phyloP scores from a whole-genome alignment of 2,329 filamentous ascomycete genomes.

The Colletotrichum limetticola region DNA sequence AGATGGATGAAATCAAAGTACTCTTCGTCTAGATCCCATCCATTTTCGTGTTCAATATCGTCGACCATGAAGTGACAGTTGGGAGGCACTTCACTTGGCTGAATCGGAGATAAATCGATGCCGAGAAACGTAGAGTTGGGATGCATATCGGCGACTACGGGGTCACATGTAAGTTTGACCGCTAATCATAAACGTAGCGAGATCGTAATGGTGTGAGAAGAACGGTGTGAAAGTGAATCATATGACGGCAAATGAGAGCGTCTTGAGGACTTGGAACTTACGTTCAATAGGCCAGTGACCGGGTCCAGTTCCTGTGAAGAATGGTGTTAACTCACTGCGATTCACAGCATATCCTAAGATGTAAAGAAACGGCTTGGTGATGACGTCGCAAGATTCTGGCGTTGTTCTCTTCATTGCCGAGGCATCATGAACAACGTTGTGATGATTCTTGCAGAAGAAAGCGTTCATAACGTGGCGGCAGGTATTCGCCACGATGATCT shows the following conservation, averaged over 20 bases:
- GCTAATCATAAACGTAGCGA: background rate
- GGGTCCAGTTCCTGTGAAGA: constrained; percentile 57
- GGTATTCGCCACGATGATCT: background rate
- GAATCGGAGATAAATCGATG: constrained; percentile 63
- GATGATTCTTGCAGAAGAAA: background rate
- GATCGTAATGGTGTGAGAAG: too few species aligned
- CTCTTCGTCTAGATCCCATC: constrained; percentile 58
- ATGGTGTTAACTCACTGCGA: constrained; percentile 31
- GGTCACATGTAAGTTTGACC: constrained; percentile 28
- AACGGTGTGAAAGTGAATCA: background rate
- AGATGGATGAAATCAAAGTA: constrained; percentile 62
- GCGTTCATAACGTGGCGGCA: background rate
- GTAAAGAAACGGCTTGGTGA: background rate
- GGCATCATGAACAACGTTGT: background rate
- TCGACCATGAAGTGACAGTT: constrained; percentile 64
- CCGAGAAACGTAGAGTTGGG: constrained; percentile 56
- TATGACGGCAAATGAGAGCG: background rate
- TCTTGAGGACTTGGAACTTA: constrained; percentile 44
- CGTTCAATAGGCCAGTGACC: constrained; percentile 62
- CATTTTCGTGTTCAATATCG: constrained; percentile 61
- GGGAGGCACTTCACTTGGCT: constrained; percentile 61
- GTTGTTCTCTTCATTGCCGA: background rate
- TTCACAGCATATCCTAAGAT: background rate
- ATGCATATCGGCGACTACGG: constrained; percentile 58
- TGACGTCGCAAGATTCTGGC: background rate